These are phyloP conservation scores for Capsicum pubescens DNA, from an alignment of 257 asterid species.

Conservation along the genomic window DNA sequence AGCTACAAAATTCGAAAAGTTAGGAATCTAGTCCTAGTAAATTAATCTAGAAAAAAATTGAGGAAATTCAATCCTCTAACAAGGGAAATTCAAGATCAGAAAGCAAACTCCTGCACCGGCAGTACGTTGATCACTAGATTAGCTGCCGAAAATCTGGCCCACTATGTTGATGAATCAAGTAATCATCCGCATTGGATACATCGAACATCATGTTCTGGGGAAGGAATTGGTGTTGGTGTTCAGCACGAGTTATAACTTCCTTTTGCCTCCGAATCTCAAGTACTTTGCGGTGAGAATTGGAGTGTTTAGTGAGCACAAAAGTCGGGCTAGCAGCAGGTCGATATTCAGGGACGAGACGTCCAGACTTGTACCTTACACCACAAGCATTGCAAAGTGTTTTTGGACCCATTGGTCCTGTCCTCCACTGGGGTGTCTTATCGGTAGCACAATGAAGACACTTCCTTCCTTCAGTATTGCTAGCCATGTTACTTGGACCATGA, in stretches of 20 bases:
- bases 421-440: slow-evolving; percentile 96
- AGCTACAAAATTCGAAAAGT: slow-evolving; percentile 53
- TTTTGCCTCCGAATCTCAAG: slow-evolving; percentile 87
- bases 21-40: slow-evolving; percentile 46
- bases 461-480: slow-evolving; percentile 54
- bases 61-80: neutral
- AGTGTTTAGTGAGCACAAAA: slow-evolving; percentile 73
- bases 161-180: slow-evolving; percentile 79
- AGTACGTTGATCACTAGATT: slow-evolving; percentile 40
- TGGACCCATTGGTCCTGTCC: slow-evolving; percentile 97
- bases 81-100: neutral
- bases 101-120: neutral
- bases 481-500: slow-evolving; percentile 24
- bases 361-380: slow-evolving; percentile 91
- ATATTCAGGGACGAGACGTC: slow-evolving; percentile 91
- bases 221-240: slow-evolving; percentile 61
- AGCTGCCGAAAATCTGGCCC: slow-evolving; percentile 83
- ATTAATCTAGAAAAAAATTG: neutral
- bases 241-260: slow-evolving; percentile 54
- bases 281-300: slow-evolving; percentile 89
- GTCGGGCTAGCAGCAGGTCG: slow-evolving; percentile 98
- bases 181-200: slow-evolving; percentile 67
- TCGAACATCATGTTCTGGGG: slow-evolving; percentile 76
- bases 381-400: slow-evolving; percentile 94
- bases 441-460: slow-evolving; percentile 93